phyloP scores from a whole-genome alignment of 768 basidiomycete genomes.

The Russula emetica region DNA sequence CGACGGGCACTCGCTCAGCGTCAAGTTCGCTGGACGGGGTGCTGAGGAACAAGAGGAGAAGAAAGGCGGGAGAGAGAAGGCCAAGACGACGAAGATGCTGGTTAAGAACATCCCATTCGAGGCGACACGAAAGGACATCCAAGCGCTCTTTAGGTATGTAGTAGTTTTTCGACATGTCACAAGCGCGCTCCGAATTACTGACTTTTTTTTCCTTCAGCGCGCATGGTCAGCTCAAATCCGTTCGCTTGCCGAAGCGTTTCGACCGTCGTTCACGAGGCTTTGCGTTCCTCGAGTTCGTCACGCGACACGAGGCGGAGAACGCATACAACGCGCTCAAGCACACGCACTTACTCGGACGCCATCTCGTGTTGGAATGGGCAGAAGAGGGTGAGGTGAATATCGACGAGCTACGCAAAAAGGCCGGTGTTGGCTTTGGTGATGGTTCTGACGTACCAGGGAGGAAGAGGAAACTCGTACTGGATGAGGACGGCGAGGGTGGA shows the following conservation, averaged over 20 bases:
- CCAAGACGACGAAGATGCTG: slow-evolving; percentile 86
- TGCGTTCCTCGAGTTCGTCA: slow-evolving; percentile 92
- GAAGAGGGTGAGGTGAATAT: slow-evolving; percentile 72
- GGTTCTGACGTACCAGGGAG: slow-evolving; percentile 66
- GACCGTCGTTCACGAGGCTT: slow-evolving; percentile 88
- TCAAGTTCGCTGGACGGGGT: slow-evolving; percentile 85
- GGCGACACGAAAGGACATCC: slow-evolving; percentile 86
- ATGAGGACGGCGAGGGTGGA: slow-evolving; percentile 35
- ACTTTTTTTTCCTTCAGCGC: slow-evolving; percentile 45
- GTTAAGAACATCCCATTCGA: slow-evolving; percentile 99
- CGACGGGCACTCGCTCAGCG: slow-evolving; percentile 80
- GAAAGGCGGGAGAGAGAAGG: slow-evolving; percentile 36
- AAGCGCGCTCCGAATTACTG: background rate
- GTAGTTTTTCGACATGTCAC: background rate
- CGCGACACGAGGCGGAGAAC: slow-evolving; percentile 83
- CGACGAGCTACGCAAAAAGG: slow-evolving; percentile 71
- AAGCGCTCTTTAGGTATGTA: slow-evolving; percentile 82
- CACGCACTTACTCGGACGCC: slow-evolving; percentile 93
- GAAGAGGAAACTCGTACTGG: slow-evolving; percentile 67
- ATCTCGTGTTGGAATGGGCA: slow-evolving; percentile 94
- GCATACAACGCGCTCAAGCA: slow-evolving; percentile 84
- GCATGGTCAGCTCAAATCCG: slow-evolving; percentile 90
- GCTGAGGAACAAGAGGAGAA: slow-evolving; percentile 50
- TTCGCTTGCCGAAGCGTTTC: slow-evolving; percentile 89
- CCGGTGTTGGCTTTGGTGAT: slow-evolving; percentile 69